Evolutionary conservation across 2,329 filamentous ascomycete species (phyloP), one percentile per base, ranked within the genome.

Genomic region (Dothidotthia symphoricarpi): DNA sequence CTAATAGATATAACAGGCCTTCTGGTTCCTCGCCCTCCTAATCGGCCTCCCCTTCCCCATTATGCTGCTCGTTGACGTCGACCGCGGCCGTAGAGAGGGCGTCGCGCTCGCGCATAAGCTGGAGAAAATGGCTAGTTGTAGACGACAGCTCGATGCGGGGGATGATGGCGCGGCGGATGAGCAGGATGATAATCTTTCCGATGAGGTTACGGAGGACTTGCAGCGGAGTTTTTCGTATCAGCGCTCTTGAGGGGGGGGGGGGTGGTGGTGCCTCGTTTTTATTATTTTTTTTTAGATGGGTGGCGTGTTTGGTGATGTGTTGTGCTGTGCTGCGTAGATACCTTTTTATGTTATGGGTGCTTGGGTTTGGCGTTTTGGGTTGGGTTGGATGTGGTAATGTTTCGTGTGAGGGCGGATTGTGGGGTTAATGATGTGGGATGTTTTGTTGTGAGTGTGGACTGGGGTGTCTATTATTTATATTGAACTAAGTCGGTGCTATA

Each of bases 11-110:
- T 8, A 6, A 9, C 7, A 69, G 66, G 90, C 91, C 1, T 98
- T 98, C 66, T 89, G 86, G 76, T 98, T 98, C 63, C 73, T 98
- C 27, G 88, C 88, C 0, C 74, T 82, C 4, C 70, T 98, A n/a
- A 86, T 98, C 6, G 84, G 85, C 5, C 67, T 95, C 1, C 90
- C 93, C 1, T 82, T 90, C 12, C 88, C 89, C 1, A 71, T 97
- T 34, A 87, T 97, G 67, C 85, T 83, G 61, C 78, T 88, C 37
- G 86, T 98, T 24, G 77, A 96, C 64, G 87, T 95, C 8, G 86
- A 94, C 24, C 60, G 72, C 19, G 73, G 73, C 1, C 68, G 67
- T 42, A 51, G 53, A 7, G 72, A 74, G 31, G 72, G 64, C 13
- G 53, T 57, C 16, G 66, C 64, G 11, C 46, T 75, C 38, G 67